These are phyloP conservation scores for Aureobasidium musti DNA, from an alignment of 2,329 filamentous ascomycete genomes.

Conservation along the genomic window DNA sequence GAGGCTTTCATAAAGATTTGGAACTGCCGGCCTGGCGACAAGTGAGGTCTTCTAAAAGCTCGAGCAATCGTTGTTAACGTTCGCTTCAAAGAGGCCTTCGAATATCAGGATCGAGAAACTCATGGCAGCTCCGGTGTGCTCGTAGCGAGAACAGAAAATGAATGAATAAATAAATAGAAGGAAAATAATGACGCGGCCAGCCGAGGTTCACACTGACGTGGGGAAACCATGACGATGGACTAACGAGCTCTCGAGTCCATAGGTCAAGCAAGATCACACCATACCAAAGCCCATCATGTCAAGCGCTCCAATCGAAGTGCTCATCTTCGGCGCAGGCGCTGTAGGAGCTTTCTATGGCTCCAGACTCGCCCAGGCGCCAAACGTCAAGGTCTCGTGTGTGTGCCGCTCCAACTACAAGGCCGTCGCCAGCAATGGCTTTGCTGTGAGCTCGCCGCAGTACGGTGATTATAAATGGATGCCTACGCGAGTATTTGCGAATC, in stretches of 20 bases:
- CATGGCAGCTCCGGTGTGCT: neutral
- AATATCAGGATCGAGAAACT: neutral
- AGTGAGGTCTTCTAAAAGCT: neutral
- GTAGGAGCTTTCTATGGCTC: conserved; percentile 74
- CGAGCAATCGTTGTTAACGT: too few relatives aligned
- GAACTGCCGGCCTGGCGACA: neutral
- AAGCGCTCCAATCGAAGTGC: conserved; percentile 55
- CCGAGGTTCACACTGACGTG: conserved; percentile 4
- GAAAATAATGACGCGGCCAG: neutral
- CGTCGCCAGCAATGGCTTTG: conserved; percentile 63
- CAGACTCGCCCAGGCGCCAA: conserved; percentile 55
- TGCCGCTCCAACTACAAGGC: conserved; percentile 72
- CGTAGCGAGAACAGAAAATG: too few relatives aligned
- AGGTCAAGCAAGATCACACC: neutral
- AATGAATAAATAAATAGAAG: neutral
- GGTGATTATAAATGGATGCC: conserved; percentile 67
- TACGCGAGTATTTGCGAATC: conserved; percentile 62
- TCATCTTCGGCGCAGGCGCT: conserved; percentile 70
- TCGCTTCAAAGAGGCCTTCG: neutral
- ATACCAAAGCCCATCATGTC: conserved; percentile 24
- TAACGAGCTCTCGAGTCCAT: neutral
- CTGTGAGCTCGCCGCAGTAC: conserved; percentile 65
- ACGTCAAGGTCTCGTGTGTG: conserved; percentile 66
- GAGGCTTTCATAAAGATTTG: neutral
- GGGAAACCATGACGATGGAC: neutral